phyloP scores from a whole-genome alignment of 148 eudicot genomes.

The Persicaria maculosa region DNA sequence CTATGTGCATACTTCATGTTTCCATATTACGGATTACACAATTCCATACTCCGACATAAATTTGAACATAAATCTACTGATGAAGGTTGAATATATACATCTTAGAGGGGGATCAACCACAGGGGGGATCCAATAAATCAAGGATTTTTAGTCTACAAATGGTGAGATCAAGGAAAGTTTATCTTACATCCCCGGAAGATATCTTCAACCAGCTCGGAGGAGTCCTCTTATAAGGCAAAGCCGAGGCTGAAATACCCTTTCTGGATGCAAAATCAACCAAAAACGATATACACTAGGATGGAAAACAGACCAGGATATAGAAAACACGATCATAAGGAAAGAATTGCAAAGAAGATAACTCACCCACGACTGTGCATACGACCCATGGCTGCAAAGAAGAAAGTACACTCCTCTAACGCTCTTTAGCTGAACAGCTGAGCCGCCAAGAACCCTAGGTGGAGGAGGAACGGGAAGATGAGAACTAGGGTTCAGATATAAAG shows the following conservation, averaged over 20 bases:
- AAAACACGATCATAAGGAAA: background rate
- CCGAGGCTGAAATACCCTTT: constrained; percentile 15
- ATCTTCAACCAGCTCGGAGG: constrained; percentile 37
- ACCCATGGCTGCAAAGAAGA: constrained; percentile 4
- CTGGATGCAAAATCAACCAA: background rate
- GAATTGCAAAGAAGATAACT: background rate
- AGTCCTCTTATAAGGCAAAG: constrained; percentile 16
- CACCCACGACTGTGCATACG: constrained; percentile 10
- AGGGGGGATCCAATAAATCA: background rate
- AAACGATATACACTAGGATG: no score
- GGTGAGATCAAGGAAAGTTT: background rate
- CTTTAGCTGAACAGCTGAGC: constrained; percentile 1
- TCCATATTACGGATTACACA: no score
- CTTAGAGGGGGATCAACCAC: no score
- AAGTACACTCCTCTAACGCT: background rate
- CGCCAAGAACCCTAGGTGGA: background rate
- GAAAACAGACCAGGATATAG: background rate
- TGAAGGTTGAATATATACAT: no score
- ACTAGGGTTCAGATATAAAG: background rate
- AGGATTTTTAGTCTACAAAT: background rate
- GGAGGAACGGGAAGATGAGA: background rate
- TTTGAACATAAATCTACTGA: no score
- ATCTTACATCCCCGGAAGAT: constrained; percentile 28
- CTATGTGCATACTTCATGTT: no score
- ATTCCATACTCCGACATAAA: no score